Base-by-base conservation (phyloP, 1,284 basidiomycete species). In the Agaricales sp. region DNA sequence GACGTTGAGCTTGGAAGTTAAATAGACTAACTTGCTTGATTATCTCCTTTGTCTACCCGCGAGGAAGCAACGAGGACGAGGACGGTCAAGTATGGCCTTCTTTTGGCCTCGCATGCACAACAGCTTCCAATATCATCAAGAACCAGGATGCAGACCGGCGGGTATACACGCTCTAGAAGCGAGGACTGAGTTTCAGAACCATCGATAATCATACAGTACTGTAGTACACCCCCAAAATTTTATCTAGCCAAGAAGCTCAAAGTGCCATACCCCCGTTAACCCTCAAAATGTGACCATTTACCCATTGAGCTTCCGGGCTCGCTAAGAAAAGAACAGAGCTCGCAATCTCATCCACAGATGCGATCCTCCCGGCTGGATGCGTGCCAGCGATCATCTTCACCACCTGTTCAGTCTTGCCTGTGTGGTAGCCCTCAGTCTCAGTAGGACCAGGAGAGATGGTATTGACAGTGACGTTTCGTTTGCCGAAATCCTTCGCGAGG, bases 401-500 rank as follows among this genome's bases (percentile, higher is more conserved):
- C 45, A 71, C 59, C 46, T 65, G 62, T 37, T 71, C 67, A 0
- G 74, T 60, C 58, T 78, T 80, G 23, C 74, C 75, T 22, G 67
- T 61, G 22, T 74, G 67, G 66, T 80, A 79, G 24, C 76, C 60
- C 13, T 71, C 65, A 2, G 77, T 79, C 52, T 76, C 73, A 26
- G 73, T 68, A 2, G 76, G 75, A 0, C 77, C 75, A 14, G 76
- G 76, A 0, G 73, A 71, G 47, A 82, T 59, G 16, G 70, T 70
- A 63, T 82, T 82, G 45, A 80, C 78, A 0, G 73, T 78, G 54
- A 81, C 70, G 3, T 72, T 73, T 3, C 66, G 62, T 4, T 64
- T 54, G 1, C 77, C 77, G 35, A 79, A 66, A 54, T 78, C 74
- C 54, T 78, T 78, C 2, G 77, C 70, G 16, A 80, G 69, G 18